Evolutionary conservation across 1,284 basidiomycete species (phyloP), one percentile per base, ranked within the genome.

Genomic region (Afroboletus lepidellus): DNA sequence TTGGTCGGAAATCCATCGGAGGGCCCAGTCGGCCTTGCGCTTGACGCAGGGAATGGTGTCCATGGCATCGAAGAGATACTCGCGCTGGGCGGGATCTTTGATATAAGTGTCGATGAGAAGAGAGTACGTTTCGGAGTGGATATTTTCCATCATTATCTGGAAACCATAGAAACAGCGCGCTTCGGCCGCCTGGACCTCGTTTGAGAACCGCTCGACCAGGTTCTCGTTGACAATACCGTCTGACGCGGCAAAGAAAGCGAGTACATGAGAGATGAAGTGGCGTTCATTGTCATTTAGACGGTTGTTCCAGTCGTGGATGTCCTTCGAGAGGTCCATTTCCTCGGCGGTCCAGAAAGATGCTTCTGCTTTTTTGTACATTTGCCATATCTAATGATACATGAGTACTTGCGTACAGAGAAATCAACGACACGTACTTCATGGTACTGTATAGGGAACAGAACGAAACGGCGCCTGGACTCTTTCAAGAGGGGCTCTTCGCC

Each of bases 361-460:
- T 20, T 42, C 41, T 1, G 41, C 41, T 20, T 42, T 42, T 15
- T 42, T 42, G 41, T 42, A 42, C 41, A 42, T 42, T 29, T 42
- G 41, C 41, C 41, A 43, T 43, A 43, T 43, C 41, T 43, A 32
- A 30, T 16, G 1, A 5, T 3, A 2, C 13, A 20, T 43, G 25
- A 41, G n/a, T 5, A 18, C 24, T 25, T 18, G 16, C 21, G 0
- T 15, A 9, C 7, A 18, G n/a, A 29, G 3, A 43, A 5, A 30
- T 3, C 12, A 32, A 32, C 2, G 5, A 1, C 12, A 57, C 77
- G 60, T 43, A 92, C 93, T 77, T 96, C 93, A 57, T 90, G 81
- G 69, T 94, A 96, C 69, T 94, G 91, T 66, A 98, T 97, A 21
- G 94, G 94, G 76, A 95, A 97, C 21, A 97, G 78, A 13, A 97